Evolutionary conservation across 495 filamentous ascomycete genomes (phyloP), one percentile per base, ranked within the genome.

Genomic region (Penicillium tannophilum): DNA sequence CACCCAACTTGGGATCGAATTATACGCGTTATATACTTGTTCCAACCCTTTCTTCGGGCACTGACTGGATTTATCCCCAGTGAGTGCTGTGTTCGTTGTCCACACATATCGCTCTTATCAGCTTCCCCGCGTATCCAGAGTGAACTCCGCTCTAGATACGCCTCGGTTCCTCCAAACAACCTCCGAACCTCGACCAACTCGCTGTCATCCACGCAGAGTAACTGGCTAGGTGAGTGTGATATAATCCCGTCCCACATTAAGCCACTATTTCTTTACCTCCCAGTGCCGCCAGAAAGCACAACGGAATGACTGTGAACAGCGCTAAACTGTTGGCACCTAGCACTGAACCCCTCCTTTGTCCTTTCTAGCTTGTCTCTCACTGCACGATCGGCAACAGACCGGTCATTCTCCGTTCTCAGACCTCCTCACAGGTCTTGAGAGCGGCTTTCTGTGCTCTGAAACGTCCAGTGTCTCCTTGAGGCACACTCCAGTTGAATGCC

Each of bases 401-500:
- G 54, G 36, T 20, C 48, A 50, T 56, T 33, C 19, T 55, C 73
- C 73, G 76, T 76, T 76, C 72, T 76, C 71, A 69, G 73, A 63
- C 72, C 72, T 67, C 53, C 30, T 28, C 33, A 50, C 35, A 68
- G 67, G 69, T 73, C 67, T 59, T 69, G 74, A 68, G 76, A 64
- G 71, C 74, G 72, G 74, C 63, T 54, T 64, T 48, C 7, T 35
- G 28, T 48, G 61, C 24, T 39, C 45, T 14, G 44, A 28, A 42
- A 50, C 43, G 42, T 39, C 53, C 58, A 63, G 52, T 52, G 67
- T 65, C 69, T 74, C 51, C 16, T 67, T 73, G 76, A 72, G 70
- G 69, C 56, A 48, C 62, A 56, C 58, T 65, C 63, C 63, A 67
- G 63, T 77, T 79, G 71, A 68, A 80, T 80, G 77, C 75, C 71